Evolutionary conservation across 495 filamentous ascomycete species (phyloP), one percentile per base, ranked within the genome.

Genomic region (Cudoniella acicularis): DNA sequence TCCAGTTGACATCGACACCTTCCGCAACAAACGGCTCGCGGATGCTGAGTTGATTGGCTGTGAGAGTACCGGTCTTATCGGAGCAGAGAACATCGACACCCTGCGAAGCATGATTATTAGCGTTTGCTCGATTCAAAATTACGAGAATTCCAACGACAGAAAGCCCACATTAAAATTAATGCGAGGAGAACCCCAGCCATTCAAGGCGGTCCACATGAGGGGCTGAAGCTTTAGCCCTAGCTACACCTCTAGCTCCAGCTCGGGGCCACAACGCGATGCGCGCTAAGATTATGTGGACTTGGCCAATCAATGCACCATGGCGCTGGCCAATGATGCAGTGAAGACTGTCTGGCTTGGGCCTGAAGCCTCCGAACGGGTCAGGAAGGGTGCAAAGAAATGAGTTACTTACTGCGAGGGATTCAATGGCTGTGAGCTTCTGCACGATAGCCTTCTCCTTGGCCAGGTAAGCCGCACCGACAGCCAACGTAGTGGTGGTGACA

Each of bases 81-180:
- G 84, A 87, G 79, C 85, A 88, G 24, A 89, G 85, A 64, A 89
- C 80, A 63, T 88, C 86, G 64, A 88, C 86, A 83, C 86, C 86
- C 59, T 62, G 24, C 10, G 45, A 30, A 26, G 22, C 11, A 40
- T 27, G 0, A 48, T 13, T 49, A 60, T 64, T 60, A 57, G 53
- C 16, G 13, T 36, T 26, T 49, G 57, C 21, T 24, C 26, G 46
- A 42, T 17, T 18, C 26, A 21, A 41, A 18, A n/a, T 18, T 0
- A 22, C 25, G 30, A 53, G 30, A 24, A 18, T 11, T 22, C 23
- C 13, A 11, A 49, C 18, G 47, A 49, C 23, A 18, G 6, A 36
- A 36, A 4, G 13, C 30, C 30, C 30, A 4, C 30, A 36, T 36
- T 13, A 17, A 47, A 47, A 47, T 21, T n/a, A n/a, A 36, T 36